These are phyloP conservation scores for Epichloe aotearoae DNA, from an alignment of 2,329 filamentous ascomycete species.

Conservation along the genomic window DNA sequence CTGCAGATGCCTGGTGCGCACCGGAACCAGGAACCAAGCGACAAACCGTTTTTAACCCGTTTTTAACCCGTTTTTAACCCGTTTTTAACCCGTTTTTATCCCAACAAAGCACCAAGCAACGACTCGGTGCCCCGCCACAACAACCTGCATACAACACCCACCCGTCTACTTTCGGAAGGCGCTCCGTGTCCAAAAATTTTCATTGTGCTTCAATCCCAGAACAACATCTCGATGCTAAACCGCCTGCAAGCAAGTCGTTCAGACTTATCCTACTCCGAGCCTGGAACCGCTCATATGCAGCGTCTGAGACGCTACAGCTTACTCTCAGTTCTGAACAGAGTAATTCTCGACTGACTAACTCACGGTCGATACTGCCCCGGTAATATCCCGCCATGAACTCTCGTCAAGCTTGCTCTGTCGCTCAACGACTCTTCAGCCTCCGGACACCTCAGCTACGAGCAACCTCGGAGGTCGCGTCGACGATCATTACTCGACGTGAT, in stretches of 20 bases:
- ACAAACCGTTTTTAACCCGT: neutral
- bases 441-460: neutral
- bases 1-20: no score
- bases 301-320: neutral
- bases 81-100: neutral
- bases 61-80: neutral
- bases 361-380: neutral
- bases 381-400: slow-evolving; percentile 7
- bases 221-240: neutral
- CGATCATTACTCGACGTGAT: neutral
- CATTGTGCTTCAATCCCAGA: neutral
- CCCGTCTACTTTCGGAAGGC: neutral
- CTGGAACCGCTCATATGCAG: neutral
- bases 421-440: slow-evolving; percentile 5
- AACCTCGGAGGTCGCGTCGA: neutral
- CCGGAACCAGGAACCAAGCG: neutral
- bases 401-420: slow-evolving; percentile 5
- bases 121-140: neutral
- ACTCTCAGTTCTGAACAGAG: neutral
- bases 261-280: neutral
- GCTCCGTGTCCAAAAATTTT: neutral
- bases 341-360: neutral
- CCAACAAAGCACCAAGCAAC: no score
- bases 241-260: no score
- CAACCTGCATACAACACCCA: neutral